A percentile compares a stretch with the other conserved stretches of the same genome.
Conservation (phyloP, 75 land plant genomes). For the Azolla pinnata region DNA sequence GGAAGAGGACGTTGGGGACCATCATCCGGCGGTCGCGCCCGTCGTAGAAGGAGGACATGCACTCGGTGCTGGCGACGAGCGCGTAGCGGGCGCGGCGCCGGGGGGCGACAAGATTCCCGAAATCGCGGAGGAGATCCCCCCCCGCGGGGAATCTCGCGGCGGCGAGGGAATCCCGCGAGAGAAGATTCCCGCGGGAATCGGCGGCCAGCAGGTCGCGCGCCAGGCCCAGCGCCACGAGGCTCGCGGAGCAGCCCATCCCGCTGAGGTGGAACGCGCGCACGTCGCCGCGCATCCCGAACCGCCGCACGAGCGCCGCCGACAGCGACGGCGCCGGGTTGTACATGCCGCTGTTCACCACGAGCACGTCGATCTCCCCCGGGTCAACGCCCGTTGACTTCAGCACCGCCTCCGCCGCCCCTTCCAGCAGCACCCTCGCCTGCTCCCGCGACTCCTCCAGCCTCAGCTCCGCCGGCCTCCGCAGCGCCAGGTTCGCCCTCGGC, state of each 20-base stretch:
- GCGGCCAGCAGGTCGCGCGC: slow-evolving; percentile 27
- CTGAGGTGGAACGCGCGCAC: slow-evolving; percentile 38
- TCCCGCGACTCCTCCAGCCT: neutral
- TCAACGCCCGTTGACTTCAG: slow-evolving; percentile 8
- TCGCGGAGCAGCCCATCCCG: slow-evolving; percentile 69
- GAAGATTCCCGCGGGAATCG: no score
- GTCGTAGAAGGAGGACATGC: slow-evolving; percentile 11
- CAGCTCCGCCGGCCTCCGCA: neutral
- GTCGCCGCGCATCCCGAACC: slow-evolving; percentile 36
- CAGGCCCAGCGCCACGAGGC: slow-evolving; percentile 29
- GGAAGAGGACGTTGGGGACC: slow-evolving; percentile 52
- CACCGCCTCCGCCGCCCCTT: neutral
- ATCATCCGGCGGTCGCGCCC: slow-evolving; percentile 47
- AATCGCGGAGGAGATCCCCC: slow-evolving; percentile 16
- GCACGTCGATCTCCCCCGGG: slow-evolving; percentile 38
- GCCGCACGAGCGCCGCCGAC: slow-evolving; percentile 35
- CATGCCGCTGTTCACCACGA: slow-evolving; percentile 44
- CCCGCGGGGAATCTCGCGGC: no score
- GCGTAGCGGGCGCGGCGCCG: neutral
- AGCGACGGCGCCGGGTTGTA: slow-evolving; percentile 42
- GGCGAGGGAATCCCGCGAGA: no score
- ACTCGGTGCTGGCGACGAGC: neutral
- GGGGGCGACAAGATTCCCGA: no score
- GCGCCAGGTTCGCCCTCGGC: neutral
- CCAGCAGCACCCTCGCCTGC: neutral